Evolutionary conservation across 768 basidiomycete species (phyloP), one percentile per base, ranked within the genome.

Genomic region (Lactarius tabidus): DNA sequence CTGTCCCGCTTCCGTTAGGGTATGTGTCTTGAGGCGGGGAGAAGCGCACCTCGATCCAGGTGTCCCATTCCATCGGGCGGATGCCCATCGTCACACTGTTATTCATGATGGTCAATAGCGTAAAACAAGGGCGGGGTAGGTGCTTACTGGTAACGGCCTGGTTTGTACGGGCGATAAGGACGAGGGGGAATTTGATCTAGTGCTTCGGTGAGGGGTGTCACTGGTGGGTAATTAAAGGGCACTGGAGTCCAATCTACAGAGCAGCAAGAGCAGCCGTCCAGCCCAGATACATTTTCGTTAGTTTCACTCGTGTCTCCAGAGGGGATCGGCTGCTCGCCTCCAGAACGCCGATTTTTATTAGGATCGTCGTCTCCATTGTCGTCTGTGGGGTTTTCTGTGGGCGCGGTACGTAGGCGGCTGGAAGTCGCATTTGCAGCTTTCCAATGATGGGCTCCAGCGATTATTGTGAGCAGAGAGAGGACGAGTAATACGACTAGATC

Each of bases 41-140:
- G 6, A 12, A 26, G 39, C 73, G n/a, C 66, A 85, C 86, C 77
- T 90, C 86, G 54, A 91, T 84, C 89, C 89, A 90, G 60, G 87
- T 83, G 45, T 81, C 79, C 85, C 85, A 91, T 10, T 77, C 77
- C 87, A 90, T 89, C 57, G 71, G 75, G 43, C 84, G 81, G 70
- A 87, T 83, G 66, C 84, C 87, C 86, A 89, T 89, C 36, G 86
- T 89, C 48, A 87, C 79, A 68, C 87, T 89, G 43, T 39, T 12
- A 14, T 48, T 64, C 28, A n/a, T 43, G 23, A 17, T 26, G 26
- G 26, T 52, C 17, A 63, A 33, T 43, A 39, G 39, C 55, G 20
- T 23, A 7, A 38, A 60, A 9, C 23, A 55, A 28, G 2, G 35
- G 41, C 14, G 29, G 48, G n/a, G 26, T 6, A 38, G 33, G 17